Evolutionary conservation across 768 basidiomycete species (phyloP).

Genomic region (Agrocybe praecox): DNA sequence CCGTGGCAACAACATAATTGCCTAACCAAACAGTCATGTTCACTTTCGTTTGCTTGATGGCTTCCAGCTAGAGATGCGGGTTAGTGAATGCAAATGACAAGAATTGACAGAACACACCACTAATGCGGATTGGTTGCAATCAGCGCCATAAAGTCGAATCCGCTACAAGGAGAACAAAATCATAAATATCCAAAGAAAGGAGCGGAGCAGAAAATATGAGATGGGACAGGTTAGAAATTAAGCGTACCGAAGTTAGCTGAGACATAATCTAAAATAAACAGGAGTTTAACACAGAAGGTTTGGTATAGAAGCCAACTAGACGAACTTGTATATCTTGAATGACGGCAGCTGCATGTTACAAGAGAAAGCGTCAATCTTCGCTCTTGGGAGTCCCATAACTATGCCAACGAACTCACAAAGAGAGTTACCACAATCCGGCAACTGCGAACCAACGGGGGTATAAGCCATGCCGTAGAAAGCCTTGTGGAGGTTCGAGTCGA

Average conservation of each 20-base stretch:
- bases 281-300: constrained; percentile 9
- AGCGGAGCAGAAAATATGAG: background rate
- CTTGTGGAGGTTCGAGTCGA: constrained; percentile 67
- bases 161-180: constrained; percentile 38
- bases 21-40: constrained; percentile 81
- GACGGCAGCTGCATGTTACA: constrained; percentile 45
- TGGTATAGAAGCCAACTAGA: background rate
- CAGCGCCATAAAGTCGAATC: constrained; percentile 84
- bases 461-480: constrained; percentile 89
- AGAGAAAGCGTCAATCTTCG: background rate
- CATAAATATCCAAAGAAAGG: background rate
- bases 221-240: constrained; percentile 8
- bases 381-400: background rate
- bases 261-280: constrained; percentile 63
- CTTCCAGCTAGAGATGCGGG: constrained; percentile 60
- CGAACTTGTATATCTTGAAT: constrained; percentile 73
- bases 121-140: constrained; percentile 81
- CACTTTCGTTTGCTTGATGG: constrained; percentile 88
- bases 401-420: constrained; percentile 32
- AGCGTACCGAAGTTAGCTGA: constrained; percentile 70
- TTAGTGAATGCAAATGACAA: background rate
- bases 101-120: constrained; percentile 47
- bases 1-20: constrained; percentile 64
- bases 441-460: constrained; percentile 74
- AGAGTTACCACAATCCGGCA: constrained; percentile 67